Base-by-base conservation (phyloP, 768 basidiomycete genomes). In the Saitozyma podzolica region DNA sequence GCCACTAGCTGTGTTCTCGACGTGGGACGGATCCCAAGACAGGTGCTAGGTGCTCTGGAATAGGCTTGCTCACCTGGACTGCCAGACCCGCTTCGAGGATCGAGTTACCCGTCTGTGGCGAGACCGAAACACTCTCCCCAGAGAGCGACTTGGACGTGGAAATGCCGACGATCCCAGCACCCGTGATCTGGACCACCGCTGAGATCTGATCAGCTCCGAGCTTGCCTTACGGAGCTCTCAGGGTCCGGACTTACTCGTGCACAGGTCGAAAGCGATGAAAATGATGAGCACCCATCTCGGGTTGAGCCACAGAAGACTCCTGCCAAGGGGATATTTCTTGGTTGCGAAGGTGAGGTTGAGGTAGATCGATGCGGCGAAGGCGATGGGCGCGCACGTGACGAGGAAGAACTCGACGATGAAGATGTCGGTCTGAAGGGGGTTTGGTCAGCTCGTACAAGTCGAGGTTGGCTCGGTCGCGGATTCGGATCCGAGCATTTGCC, bases 81-180 rank as follows among this genome's bases (percentile, higher is more conserved):
- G 72, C 70, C 3, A 81, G 65, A 56, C 80, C 80, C 4, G 78
- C 77, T 3, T 79, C 58, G 0, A 80, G 68, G 55, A 81, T 80
- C 63, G 80, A 62, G 62, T 80, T 80, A 0, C 78, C 80, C 9
- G 67, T 57, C 16, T 70, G 61, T 0, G 76, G 72, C 3, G 66
- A 66, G 20, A 81, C 63, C 11, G 52, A 58, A n/a, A 69, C 65
- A 0, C 48, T 7, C 14, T 73, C 58, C 0, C 66, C 56, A 9
- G 56, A 37, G 20, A 66, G 70, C 19, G 53, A 20, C 0, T 64
- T 66, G 10, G 73, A 76, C 56, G 80, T 76, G 5, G 79, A 70
- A 2, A 75, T 63, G 6, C 80, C 80, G 48, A 81, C 75, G 10
- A 81, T 58, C 40, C 78, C 78, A 0, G 79, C 79, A 9, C 80